These are phyloP conservation scores for Ballota nigra DNA, from an alignment of 257 asterid species.

Conservation along the genomic window DNA sequence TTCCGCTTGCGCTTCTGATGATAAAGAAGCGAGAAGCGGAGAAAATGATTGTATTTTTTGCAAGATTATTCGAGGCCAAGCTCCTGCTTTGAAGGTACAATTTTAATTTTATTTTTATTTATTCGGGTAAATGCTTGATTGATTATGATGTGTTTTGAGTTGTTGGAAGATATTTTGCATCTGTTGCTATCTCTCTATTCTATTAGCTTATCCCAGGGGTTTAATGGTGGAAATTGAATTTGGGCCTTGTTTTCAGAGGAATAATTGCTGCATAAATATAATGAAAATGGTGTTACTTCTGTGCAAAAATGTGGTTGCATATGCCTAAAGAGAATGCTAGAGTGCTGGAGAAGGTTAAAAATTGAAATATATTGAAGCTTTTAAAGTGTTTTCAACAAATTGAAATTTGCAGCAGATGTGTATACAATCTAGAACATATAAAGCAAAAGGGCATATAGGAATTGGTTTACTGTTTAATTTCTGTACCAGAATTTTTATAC, in stretches of 20 bases:
- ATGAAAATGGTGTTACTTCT: background rate
- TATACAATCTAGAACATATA: background rate
- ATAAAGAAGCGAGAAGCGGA: slow-evolving; percentile 12
- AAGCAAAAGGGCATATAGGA: background rate
- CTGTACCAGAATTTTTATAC: background rate
- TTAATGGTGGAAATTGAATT: background rate
- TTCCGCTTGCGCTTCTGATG: slow-evolving; percentile 36
- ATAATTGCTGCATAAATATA: slow-evolving; percentile 1
- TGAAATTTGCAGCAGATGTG: background rate
- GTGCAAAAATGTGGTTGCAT: background rate
- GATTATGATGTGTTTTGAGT: background rate
- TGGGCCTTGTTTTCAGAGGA: background rate
- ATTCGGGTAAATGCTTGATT: background rate
- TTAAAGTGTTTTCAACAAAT: background rate
- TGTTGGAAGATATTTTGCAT: background rate
- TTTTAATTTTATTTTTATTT: background rate
- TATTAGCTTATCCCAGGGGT: background rate
- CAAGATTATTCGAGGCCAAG: slow-evolving; percentile 63
- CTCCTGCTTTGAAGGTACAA: slow-evolving; percentile 71
- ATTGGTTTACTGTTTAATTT: background rate
- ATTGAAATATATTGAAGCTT: background rate
- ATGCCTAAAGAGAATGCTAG: background rate
- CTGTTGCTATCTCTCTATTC: background rate
- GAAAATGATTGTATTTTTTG: slow-evolving; percentile 62
- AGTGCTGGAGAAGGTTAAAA: too few relatives aligned